phyloP scores from a whole-genome alignment of 1,284 basidiomycete genomes.

The Ustilago nuda region DNA sequence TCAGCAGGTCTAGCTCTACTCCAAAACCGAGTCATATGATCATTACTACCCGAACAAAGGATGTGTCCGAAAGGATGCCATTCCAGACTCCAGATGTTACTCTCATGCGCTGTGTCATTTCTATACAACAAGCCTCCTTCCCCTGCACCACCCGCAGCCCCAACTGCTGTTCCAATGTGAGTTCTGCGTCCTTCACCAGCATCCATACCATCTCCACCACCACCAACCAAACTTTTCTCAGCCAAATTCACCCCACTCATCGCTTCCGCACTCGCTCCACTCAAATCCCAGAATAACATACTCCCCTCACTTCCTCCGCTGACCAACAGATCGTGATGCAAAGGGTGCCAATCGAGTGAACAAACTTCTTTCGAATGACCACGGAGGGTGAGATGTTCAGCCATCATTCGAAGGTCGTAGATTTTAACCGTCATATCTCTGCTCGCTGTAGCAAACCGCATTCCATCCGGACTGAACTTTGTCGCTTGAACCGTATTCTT shows the following conservation, averaged over 20 bases:
- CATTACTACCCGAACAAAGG: constrained; percentile 90
- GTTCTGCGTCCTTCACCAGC: constrained; percentile 25
- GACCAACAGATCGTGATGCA: constrained; percentile 86
- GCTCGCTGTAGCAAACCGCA: constrained; percentile 91
- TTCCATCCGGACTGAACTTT: constrained; percentile 86
- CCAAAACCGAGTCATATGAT: constrained; percentile 98
- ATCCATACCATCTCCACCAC: constrained; percentile 39
- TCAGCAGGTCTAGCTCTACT: constrained; percentile 82
- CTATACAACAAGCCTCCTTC: constrained; percentile 77
- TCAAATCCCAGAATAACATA: constrained; percentile 90
- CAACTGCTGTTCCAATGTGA: constrained; percentile 21
- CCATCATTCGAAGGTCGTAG: constrained; percentile 98
- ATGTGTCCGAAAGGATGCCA: constrained; percentile 97
- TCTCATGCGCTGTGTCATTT: constrained; percentile 92
- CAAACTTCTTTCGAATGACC: constrained; percentile 98
- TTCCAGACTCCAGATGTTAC: constrained; percentile 93
- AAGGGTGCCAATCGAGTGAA: constrained; percentile 93
- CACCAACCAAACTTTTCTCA: constrained; percentile 24
- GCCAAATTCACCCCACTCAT: constrained; percentile 17
- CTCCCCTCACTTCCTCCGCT: constrained; percentile 94
- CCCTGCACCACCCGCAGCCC: constrained; percentile 9
- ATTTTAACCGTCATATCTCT: constrained; percentile 93
- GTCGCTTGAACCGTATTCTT: constrained; percentile 96
- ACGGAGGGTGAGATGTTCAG: constrained; percentile 87
- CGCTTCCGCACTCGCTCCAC: constrained; percentile 17